A percentile compares a stretch with the other conserved stretches of the same genome.
phyloP scores from a whole-genome alignment of 768 basidiomycete species.

The Agaricus sinodeliciosus region DNA sequence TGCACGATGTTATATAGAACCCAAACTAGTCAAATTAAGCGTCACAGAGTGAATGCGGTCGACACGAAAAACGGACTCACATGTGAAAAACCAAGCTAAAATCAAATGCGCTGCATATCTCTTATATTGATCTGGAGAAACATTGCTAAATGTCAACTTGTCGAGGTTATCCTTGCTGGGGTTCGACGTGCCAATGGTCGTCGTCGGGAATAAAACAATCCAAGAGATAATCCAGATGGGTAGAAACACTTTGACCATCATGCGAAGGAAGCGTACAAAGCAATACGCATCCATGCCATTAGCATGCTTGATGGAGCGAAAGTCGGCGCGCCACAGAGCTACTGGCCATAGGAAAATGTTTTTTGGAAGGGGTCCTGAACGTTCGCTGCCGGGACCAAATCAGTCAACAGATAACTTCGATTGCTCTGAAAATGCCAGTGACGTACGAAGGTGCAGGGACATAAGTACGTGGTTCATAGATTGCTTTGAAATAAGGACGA shows the following conservation, averaged over 20 bases:
- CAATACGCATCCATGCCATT: slow-evolving; percentile 93
- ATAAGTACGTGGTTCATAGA: slow-evolving; percentile 87
- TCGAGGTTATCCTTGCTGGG: slow-evolving; percentile 51
- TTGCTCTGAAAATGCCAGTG: neutral
- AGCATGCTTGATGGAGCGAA: slow-evolving; percentile 49
- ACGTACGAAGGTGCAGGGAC: slow-evolving; percentile 35
- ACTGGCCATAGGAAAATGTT: slow-evolving; percentile 60
- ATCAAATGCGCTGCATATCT: slow-evolving; percentile 79
- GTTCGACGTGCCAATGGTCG: slow-evolving; percentile 45
- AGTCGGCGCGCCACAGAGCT: slow-evolving; percentile 55
- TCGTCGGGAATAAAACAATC: slow-evolving; percentile 75
- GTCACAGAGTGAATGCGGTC: neutral
- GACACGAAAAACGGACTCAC: slow-evolving; percentile 35
- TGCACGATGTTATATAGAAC: slow-evolving; percentile 73
- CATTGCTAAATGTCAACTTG: slow-evolving; percentile 77
- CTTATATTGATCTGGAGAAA: slow-evolving; percentile 36
- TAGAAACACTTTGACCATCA: slow-evolving; percentile 76
- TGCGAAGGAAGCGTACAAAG: slow-evolving; percentile 82
- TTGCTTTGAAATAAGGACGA: slow-evolving; percentile 76
- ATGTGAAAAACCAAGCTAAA: slow-evolving; percentile 69
- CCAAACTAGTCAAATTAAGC: slow-evolving; percentile 49
- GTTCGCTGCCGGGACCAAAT: slow-evolving; percentile 38
- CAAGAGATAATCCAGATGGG: slow-evolving; percentile 93
- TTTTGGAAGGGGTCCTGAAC: slow-evolving; percentile 43
- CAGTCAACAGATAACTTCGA: neutral